Evolutionary conservation across 2,329 filamentous ascomycete genomes (phyloP).

Genomic region (Ophiocordyceps camponoti-leonardi): DNA sequence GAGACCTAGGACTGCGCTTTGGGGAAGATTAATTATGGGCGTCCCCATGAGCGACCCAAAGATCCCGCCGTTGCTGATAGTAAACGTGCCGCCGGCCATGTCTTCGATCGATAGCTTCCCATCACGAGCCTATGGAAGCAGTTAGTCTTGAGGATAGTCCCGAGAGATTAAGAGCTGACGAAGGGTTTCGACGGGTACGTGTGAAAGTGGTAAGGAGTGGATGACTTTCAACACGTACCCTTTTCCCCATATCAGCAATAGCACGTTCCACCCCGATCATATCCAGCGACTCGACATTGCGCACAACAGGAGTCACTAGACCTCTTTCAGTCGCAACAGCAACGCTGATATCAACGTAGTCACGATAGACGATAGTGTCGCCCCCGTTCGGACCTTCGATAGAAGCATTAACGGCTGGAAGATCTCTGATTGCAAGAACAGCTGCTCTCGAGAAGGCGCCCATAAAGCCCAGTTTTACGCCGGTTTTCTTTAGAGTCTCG

Average conservation of each 20-base stretch:
- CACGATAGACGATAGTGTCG: conserved; percentile 94
- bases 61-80: conserved; percentile 92
- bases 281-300: conserved; percentile 80
- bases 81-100: conserved; percentile 97
- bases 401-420: conserved; percentile 90
- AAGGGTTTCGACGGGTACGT: too few species aligned
- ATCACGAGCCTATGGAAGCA: conserved; percentile 56
- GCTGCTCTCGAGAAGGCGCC: conserved; percentile 86
- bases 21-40: conserved; percentile 93
- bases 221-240: conserved; percentile 35
- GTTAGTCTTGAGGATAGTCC: too few species aligned
- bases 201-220: too few species aligned
- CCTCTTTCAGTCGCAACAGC: conserved; percentile 96
- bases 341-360: conserved; percentile 96
- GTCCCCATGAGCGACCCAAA: conserved; percentile 97
- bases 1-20: conserved; percentile 79
- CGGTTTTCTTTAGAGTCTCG: conserved; percentile 85
- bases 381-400: conserved; percentile 92
- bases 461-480: conserved; percentile 99
- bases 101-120: conserved; percentile 97
- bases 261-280: conserved; percentile 76
- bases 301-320: conserved; percentile 87
- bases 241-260: conserved; percentile 90
- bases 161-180: too few species aligned
- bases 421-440: conserved; percentile 80